These are phyloP conservation scores for Punica granatum DNA, from an alignment of 345 rosid species.

Conservation along the genomic window DNA sequence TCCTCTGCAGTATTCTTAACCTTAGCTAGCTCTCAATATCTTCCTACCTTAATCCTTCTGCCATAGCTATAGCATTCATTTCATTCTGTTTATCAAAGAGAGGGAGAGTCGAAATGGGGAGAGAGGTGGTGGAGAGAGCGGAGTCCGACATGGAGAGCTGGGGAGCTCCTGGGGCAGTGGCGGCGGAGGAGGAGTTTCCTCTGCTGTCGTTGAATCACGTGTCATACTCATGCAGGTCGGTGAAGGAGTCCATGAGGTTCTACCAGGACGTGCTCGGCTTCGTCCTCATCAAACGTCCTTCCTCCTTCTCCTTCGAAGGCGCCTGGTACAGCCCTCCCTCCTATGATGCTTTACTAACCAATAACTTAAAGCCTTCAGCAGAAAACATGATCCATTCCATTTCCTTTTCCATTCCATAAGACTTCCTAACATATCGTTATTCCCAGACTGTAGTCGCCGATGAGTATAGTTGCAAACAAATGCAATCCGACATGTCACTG, in stretches of 20 bases:
- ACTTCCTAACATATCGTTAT: no score
- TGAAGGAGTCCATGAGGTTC: slow-evolving; percentile 24
- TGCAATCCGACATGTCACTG: no score
- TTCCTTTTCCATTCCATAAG: no score
- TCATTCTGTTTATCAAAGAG: background rate
- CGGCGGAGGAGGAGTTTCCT: slow-evolving; percentile 13
- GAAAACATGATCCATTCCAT: no score
- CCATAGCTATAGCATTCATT: no score
- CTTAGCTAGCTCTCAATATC: background rate
- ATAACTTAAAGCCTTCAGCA: no score
- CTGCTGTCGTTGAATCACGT: slow-evolving; percentile 33
- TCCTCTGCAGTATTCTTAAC: no score
- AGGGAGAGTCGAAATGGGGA: background rate
- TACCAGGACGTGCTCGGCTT: slow-evolving; percentile 41
- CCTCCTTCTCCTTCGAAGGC: slow-evolving; percentile 43
- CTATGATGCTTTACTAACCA: no score
- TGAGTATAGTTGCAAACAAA: no score
- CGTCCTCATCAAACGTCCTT: slow-evolving; percentile 42
- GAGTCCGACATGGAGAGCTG: background rate
- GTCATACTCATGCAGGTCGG: slow-evolving; percentile 36
- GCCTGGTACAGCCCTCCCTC: slow-evolving; percentile 28
- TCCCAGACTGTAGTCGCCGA: no score
- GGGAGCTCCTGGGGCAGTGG: no score
- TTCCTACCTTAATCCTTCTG: no score
- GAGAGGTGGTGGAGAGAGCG: background rate